phyloP scores from a whole-genome alignment of 2,329 filamentous ascomycete species.

The Cercospora nicotianae region DNA sequence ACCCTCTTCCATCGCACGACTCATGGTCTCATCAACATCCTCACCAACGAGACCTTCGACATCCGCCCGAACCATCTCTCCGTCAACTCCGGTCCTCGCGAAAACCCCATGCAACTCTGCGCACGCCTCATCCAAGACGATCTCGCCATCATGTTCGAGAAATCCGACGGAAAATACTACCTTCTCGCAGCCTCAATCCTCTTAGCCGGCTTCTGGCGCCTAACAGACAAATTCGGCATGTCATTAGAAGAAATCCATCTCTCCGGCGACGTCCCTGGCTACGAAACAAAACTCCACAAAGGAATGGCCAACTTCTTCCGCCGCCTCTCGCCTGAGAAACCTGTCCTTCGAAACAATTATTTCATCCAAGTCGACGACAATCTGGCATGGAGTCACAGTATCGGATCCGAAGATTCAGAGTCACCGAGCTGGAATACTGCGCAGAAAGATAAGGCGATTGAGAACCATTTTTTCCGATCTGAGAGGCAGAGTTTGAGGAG shows the following conservation, averaged over 20 bases:
- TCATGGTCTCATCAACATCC: constrained; percentile 67
- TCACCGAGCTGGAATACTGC: constrained; percentile 72
- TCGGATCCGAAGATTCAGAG: constrained; percentile 67
- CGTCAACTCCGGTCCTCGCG: constrained; percentile 42
- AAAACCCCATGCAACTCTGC: constrained; percentile 76
- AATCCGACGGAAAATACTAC: constrained; percentile 74
- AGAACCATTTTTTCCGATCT: constrained; percentile 74
- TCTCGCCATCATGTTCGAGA: constrained; percentile 79
- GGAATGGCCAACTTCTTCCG: constrained; percentile 82
- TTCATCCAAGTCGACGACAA: constrained; percentile 83
- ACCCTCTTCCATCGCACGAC: constrained; percentile 64
- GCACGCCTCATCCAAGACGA: constrained; percentile 78
- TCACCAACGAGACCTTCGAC: constrained; percentile 72
- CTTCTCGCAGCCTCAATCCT: constrained; percentile 74
- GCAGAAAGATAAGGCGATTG: constrained; percentile 69
- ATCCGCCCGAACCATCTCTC: constrained; percentile 61
- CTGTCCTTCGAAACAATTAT: constrained; percentile 74
- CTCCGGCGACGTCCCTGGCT: constrained; percentile 72
- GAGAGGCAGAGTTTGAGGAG: constrained; percentile 71
- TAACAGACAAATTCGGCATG: constrained; percentile 81
- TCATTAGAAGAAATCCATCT: constrained; percentile 76
- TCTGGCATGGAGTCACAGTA: constrained; percentile 73
- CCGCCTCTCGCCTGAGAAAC: constrained; percentile 65
- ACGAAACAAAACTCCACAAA: constrained; percentile 67
- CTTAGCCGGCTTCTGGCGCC: constrained; percentile 78